phyloP scores from a whole-genome alignment of 257 asterid species.

The Sherardia arvensis region DNA sequence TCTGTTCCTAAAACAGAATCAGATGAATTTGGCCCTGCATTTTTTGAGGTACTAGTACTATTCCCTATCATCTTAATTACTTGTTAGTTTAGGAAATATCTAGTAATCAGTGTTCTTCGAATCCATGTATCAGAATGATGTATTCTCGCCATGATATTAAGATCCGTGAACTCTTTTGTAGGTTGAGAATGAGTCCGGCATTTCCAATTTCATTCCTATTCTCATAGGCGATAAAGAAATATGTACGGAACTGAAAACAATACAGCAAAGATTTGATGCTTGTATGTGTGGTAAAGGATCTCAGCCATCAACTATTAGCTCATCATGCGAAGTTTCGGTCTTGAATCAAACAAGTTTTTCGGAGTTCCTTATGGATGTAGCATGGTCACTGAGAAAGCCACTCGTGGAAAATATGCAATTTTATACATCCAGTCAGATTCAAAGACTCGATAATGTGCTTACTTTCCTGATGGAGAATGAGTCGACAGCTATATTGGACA shows the following conservation, averaged over 20 bases:
- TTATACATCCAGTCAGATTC: constrained; percentile 37
- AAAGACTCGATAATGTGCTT: constrained; percentile 41
- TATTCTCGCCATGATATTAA: neutral
- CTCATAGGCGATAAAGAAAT: constrained; percentile 68
- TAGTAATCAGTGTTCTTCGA: neutral
- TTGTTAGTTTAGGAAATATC: neutral
- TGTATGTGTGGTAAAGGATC: constrained; percentile 22
- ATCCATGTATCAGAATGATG: neutral
- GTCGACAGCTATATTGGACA: constrained; percentile 43
- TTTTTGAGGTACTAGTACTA: constrained; percentile 65
- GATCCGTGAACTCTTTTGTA: constrained; percentile 22
- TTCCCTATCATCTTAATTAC: neutral
- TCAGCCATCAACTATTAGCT: constrained; percentile 18
- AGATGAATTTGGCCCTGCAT: constrained; percentile 67
- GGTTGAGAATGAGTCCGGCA: constrained; percentile 93
- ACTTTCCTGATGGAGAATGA: constrained; percentile 43
- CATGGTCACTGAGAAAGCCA: constrained; percentile 70
- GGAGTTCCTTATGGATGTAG: constrained; percentile 63
- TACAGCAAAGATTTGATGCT: constrained; percentile 36
- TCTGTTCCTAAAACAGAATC: constrained; percentile 48
- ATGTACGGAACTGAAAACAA: constrained; percentile 60
- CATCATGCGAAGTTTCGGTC: constrained; percentile 37
- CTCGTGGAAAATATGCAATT: constrained; percentile 20
- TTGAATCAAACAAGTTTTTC: constrained; percentile 36
- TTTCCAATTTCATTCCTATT: constrained; percentile 89